Base-by-base conservation (phyloP, 176 grass and related monocot species). In the Hyparrhenia diplandra region DNA sequence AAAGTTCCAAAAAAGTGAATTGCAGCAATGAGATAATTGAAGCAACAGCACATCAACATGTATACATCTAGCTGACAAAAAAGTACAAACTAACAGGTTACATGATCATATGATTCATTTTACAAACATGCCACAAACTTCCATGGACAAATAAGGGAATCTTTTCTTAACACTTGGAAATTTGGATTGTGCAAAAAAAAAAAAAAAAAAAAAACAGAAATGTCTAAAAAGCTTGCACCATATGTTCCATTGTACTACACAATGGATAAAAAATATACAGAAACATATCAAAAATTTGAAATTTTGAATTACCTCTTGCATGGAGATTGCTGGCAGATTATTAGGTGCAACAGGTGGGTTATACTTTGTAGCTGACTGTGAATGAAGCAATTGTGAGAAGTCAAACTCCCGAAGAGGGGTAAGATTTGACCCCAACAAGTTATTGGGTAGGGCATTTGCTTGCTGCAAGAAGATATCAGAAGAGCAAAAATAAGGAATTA, bases 381-480 rank as follows among this genome's bases (percentile, higher is more conserved):
- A 82, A 39, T 87, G 78, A 29, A 98, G 82, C 69, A 98, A 89
- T 5, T 85, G 84, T 28, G 86, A 87, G 58, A 98, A 85, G 81
- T 98, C 90, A 84, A 95, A 95, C 67, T 98, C 90, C n/a, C 73
- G 88, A 75, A 90, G 88, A 71, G 84, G 90, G 29, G 75, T 60
- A 77, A 79, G 69, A 81, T 84, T 91, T 84, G 86, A 84, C 63
- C 90, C 90, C 72, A 95, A 73, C 77, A 97, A 73, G 81, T 75
- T 97, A 69, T 83, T 87, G 55, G 86, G 91, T 47, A 90, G 74
- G 85, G 71, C 63, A 86, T 97, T 97, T 36, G 85, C 83, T 93
- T 98, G 92, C 92, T 98, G 90, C 34, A 85, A 84, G 39, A 85
- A 18, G 46, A 18, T 60, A 82, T 32, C 32, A 85, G 8, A 86